A percentile compares a stretch with the other conserved stretches of the same genome.
Conservation (phyloP, 2,329 filamentous ascomycete species). For the Aspergillus sp. region DNA sequence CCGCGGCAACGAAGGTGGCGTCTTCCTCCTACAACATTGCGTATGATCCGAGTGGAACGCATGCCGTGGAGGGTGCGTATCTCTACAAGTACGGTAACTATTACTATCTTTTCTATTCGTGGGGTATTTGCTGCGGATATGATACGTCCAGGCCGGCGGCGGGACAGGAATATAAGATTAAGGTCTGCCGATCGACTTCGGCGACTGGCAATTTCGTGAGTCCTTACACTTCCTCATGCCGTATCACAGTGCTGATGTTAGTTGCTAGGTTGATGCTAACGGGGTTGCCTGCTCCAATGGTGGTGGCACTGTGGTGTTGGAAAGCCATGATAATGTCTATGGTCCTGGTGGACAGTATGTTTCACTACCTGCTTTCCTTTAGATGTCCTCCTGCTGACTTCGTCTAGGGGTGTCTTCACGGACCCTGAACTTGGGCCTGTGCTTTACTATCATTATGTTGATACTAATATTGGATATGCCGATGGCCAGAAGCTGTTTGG, state of each 20-base stretch:
- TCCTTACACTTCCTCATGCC: not conserved
- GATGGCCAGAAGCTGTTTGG: slow-evolving; percentile 46
- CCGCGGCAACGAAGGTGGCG: slow-evolving; percentile 27
- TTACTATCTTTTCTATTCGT: slow-evolving; percentile 65
- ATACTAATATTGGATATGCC: slow-evolving; percentile 50
- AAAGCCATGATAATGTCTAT: slow-evolving; percentile 59
- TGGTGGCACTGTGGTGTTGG: slow-evolving; percentile 61
- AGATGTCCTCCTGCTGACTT: not conserved
- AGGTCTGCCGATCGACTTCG: slow-evolving; percentile 58
- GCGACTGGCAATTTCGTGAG: slow-evolving; percentile 54
- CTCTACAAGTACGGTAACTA: slow-evolving; percentile 55
- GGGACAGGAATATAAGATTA: slow-evolving; percentile 65
- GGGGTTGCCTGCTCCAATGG: slow-evolving; percentile 54
- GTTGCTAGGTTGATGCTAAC: slow-evolving; percentile 46
- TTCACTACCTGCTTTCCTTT: not conserved
- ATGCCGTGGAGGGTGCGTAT: slow-evolving; percentile 57
- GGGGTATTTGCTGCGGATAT: slow-evolving; percentile 61
- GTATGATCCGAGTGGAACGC: slow-evolving; percentile 50
- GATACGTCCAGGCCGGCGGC: slow-evolving; percentile 49
- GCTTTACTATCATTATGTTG: slow-evolving; percentile 60
- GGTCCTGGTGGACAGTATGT: slow-evolving; percentile 65
- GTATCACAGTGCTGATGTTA: too few relatives aligned
- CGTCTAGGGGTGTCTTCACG: slow-evolving; percentile 20
- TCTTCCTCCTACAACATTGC: slow-evolving; percentile 49
- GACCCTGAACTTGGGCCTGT: slow-evolving; percentile 44